Evolutionary conservation across 2,329 filamentous ascomycete species (phyloP).

Genomic region (Epichloe scottii): DNA sequence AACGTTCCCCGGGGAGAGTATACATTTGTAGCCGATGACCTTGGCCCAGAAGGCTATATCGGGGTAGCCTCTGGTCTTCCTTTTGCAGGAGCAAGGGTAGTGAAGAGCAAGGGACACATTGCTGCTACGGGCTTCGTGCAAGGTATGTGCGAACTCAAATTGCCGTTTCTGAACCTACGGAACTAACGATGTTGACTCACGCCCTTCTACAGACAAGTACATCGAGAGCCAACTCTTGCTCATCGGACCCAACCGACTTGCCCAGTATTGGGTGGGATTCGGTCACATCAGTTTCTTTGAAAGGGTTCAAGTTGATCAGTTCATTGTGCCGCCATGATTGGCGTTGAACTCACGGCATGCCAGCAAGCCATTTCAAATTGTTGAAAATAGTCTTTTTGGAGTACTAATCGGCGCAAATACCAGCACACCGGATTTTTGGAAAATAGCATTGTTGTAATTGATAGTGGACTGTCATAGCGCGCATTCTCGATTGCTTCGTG

Average conservation of each 20-base stretch:
- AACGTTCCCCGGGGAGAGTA: conserved; percentile 81
- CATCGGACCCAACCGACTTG: conserved; percentile 62
- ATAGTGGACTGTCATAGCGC: too few relatives aligned
- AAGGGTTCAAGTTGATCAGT: conserved; percentile 45
- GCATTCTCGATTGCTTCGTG: too few relatives aligned
- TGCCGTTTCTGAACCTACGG: not conserved
- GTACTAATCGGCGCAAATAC: too few relatives aligned
- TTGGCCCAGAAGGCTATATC: conserved; percentile 54
- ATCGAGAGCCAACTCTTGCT: conserved; percentile 67
- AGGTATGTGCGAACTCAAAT: conserved; percentile 38
- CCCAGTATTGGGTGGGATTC: conserved; percentile 66
- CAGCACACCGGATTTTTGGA: too few relatives aligned
- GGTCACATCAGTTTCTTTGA: conserved; percentile 49
- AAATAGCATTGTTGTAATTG: too few relatives aligned
- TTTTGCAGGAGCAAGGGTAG: conserved; percentile 63
- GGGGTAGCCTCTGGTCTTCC: conserved; percentile 50
- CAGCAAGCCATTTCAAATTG: too few relatives aligned
- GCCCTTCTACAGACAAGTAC: conserved; percentile 46
- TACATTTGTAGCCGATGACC: conserved; percentile 68
- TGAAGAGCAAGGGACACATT: conserved; percentile 65
- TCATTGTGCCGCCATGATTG: conserved; percentile 20
- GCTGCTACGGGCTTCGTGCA: conserved; percentile 58
- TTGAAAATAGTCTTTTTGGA: too few relatives aligned
- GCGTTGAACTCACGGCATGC: not conserved
- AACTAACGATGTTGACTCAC: not conserved